phyloP scores from a whole-genome alignment of 129 eudicot genomes.

The Erigeron canadensis region DNA sequence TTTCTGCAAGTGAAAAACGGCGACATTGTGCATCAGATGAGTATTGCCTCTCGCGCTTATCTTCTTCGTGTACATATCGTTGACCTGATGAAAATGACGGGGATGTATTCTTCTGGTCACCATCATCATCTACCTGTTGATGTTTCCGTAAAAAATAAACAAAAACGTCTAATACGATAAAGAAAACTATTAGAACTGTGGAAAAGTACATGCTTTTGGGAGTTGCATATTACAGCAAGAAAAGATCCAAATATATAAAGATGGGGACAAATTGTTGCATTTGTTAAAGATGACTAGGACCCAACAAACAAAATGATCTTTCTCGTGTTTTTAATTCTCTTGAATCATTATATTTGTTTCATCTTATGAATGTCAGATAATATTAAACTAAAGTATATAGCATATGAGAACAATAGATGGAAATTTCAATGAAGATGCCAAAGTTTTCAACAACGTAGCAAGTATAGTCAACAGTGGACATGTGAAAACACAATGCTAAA shows the following conservation, averaged over 20 bases:
- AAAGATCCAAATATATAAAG: background rate
- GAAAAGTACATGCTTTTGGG: slow-evolving; percentile 29
- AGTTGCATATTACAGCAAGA: background rate
- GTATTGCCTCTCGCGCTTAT: background rate
- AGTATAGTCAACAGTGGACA: background rate
- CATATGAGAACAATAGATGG: background rate
- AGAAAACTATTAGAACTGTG: slow-evolving; percentile 15
- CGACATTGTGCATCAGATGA: slow-evolving; percentile 17
- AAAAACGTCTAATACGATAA: slow-evolving; percentile 17
- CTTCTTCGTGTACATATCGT: slow-evolving; percentile 9
- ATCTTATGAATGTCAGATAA: background rate
- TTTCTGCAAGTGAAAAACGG: slow-evolving; percentile 29
- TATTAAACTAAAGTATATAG: no score
- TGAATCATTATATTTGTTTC: background rate
- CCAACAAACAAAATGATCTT: background rate
- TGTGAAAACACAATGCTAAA: background rate
- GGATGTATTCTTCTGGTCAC: slow-evolving; percentile 24
- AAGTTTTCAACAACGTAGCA: background rate
- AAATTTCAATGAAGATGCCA: background rate
- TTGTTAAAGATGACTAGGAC: background rate
- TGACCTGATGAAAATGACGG: slow-evolving; percentile 6
- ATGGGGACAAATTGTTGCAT: background rate
- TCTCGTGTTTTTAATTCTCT: slow-evolving; percentile 3
- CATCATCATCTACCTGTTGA: slow-evolving; percentile 9
- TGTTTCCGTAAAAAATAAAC: slow-evolving; percentile 24